Percentiles rank a stretch among this genome's conserved stretches.
Conservation (phyloP, 495 filamentous ascomycete species). For the Cryomyces minteri region DNA sequence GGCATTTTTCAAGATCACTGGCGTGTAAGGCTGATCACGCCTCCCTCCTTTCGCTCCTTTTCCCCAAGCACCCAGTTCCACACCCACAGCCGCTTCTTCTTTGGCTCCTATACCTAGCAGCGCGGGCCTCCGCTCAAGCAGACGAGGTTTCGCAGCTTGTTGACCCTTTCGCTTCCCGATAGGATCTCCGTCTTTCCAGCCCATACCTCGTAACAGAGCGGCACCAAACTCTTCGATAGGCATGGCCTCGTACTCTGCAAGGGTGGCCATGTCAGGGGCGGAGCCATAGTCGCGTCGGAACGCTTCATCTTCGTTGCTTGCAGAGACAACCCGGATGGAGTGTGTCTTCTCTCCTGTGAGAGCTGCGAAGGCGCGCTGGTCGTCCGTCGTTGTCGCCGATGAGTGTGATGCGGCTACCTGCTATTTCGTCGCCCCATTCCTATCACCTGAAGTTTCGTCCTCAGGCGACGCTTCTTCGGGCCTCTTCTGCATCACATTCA, state of each 20-base stretch:
- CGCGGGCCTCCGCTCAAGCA: slow-evolving; percentile 50
- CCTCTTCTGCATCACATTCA: slow-evolving; percentile 2
- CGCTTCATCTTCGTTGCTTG: slow-evolving; percentile 42
- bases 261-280: slow-evolving; percentile 36
- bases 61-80: slow-evolving; percentile 60
- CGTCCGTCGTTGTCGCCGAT: slow-evolving; percentile 29
- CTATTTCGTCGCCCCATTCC: background rate
- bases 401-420: background rate
- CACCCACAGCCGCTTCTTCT: slow-evolving; percentile 46
- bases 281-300: slow-evolving; percentile 44
- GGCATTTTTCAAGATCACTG: slow-evolving; percentile 45
- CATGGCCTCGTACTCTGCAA: slow-evolving; percentile 72
- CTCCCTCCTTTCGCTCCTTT: slow-evolving; percentile 42
- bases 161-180: slow-evolving; percentile 35
- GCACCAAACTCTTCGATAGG: slow-evolving; percentile 91
- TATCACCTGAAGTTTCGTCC: background rate
- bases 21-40: slow-evolving; percentile 43
- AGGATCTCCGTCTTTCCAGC: slow-evolving; percentile 75
- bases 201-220: slow-evolving; percentile 74
- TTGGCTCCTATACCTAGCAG: slow-evolving; percentile 76
- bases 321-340: slow-evolving; percentile 42
- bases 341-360: slow-evolving; percentile 43
- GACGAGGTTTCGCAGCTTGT: slow-evolving; percentile 24
- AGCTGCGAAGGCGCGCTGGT: slow-evolving; percentile 66
- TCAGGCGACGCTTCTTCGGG: slow-evolving; percentile 1